Percentiles rank a stretch among this genome's conserved stretches.
These are phyloP conservation scores for Pisolithus sp. DNA, from an alignment of 768 basidiomycete genomes.

Conservation along the genomic window DNA sequence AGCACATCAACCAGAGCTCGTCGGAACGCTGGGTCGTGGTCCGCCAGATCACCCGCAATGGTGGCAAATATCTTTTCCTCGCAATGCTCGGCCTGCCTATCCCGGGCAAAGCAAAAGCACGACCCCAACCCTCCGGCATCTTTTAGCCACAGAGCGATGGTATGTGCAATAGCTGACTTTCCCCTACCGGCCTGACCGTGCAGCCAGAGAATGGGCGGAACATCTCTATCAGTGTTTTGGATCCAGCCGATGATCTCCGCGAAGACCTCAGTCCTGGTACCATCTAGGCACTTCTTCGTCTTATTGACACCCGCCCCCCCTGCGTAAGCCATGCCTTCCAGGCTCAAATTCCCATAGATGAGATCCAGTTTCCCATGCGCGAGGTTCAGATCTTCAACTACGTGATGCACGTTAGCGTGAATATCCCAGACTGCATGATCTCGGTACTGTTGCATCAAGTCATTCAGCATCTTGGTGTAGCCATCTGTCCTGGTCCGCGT, in stretches of 20 bases:
- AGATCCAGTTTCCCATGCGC: too few relatives aligned
- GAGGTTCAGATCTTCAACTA: too few relatives aligned
- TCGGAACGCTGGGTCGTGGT: too few relatives aligned
- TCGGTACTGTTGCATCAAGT: not conserved
- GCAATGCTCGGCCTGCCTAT: not conserved
- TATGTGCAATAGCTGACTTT: not conserved
- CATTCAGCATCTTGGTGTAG: not conserved
- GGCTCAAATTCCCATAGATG: too few relatives aligned
- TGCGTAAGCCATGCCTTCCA: too few relatives aligned
- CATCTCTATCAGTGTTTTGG: not conserved
- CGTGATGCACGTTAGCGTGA: too few relatives aligned
- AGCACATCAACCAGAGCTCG: too few relatives aligned
- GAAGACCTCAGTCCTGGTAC: not conserved
- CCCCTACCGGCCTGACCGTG: not conserved
- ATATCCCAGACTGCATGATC: not conserved
- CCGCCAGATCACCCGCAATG: too few relatives aligned
- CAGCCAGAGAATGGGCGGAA: not conserved
- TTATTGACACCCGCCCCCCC: not conserved
- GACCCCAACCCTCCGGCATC: not conserved
- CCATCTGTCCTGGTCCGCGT: not conserved
- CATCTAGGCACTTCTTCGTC: not conserved
- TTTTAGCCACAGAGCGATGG: not conserved
- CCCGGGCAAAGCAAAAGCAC: not conserved
- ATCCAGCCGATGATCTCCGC: not conserved
- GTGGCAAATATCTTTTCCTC: too few relatives aligned